A percentile compares a stretch with the other conserved stretches of the same genome.
Evolutionary conservation across 1,139 yeast genomes (phyloP).

Genomic region (Magnusiomyces tetraspermus): DNA sequence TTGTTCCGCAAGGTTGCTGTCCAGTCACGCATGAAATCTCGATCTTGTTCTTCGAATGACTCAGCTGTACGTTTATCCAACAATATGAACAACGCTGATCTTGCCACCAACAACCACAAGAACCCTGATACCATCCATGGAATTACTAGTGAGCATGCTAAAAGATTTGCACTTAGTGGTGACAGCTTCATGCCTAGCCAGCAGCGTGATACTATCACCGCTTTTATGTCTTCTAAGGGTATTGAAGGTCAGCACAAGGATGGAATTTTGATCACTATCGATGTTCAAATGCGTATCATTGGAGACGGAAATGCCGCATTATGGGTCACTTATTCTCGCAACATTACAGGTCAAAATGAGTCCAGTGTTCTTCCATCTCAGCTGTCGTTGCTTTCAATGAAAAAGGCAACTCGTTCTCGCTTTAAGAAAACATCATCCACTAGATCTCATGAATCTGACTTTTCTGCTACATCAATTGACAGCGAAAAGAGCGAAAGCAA

Average conservation of each 20-base stretch:
- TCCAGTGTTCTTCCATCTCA: constrained; percentile 45
- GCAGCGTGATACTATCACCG: constrained; percentile 15
- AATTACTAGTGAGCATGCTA: not conserved
- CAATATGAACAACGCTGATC: not conserved
- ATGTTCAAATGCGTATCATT: constrained; percentile 71
- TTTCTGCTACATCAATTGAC: not conserved
- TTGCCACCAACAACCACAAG: too few relatives aligned
- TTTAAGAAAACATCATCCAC: too few relatives aligned
- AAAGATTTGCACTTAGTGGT: not conserved
- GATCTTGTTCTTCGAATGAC: too few relatives aligned
- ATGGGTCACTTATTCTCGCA: constrained; percentile 78
- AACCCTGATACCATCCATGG: too few relatives aligned
- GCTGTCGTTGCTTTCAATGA: constrained; percentile 39
- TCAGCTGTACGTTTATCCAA: too few relatives aligned
- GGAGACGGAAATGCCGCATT: constrained; percentile 50
- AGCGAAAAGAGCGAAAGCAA: not conserved
- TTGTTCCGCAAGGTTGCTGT: constrained; percentile 57
- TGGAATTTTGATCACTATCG: constrained; percentile 56
- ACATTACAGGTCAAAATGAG: constrained; percentile 21
- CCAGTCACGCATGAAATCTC: not conserved
- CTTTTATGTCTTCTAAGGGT: constrained; percentile 35
- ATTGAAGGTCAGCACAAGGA: constrained; percentile 60
- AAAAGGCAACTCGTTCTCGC: constrained; percentile 29
- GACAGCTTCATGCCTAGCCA: constrained; percentile 1
- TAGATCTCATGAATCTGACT: not conserved